phyloP scores from a whole-genome alignment of 2,329 filamentous ascomycete genomes.

The Calonectria hongkongensis region DNA sequence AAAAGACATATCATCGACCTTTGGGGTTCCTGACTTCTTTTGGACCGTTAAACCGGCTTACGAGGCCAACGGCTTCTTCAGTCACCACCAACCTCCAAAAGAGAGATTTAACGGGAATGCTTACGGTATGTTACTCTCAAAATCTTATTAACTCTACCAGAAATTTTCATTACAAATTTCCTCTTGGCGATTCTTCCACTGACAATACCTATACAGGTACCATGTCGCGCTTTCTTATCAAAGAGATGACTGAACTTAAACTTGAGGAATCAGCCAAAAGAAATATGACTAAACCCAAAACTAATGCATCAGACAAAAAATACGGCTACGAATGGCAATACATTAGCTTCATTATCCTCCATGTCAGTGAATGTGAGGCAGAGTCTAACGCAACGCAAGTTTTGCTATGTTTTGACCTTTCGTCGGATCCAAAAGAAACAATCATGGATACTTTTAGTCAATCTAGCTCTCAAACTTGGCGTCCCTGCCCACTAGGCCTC shows the following conservation, averaged over 20 bases:
- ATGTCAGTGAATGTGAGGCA: neutral
- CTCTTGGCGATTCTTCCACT: neutral
- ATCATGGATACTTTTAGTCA: neutral
- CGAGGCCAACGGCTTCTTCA: neutral
- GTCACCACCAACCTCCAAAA: neutral
- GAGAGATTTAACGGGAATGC: neutral
- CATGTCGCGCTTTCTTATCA: conserved; percentile 1
- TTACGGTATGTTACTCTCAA: no score
- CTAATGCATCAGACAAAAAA: no score
- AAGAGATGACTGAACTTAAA: neutral
- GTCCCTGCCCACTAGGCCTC: neutral
- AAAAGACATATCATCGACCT: neutral
- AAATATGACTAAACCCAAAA: no score
- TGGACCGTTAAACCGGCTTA: neutral
- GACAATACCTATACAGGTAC: neutral
- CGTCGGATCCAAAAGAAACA: neutral
- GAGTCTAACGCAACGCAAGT: neutral
- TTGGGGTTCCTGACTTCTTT: neutral
- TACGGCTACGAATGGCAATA: neutral
- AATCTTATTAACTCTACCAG: no score
- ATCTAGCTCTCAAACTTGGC: neutral
- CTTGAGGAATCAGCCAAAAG: no score
- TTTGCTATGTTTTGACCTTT: neutral
- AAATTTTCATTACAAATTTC: no score
- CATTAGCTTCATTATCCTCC: neutral